Conservation (phyloP, 208 protist genomes). For the Herpetomonas tarakana region DNA sequence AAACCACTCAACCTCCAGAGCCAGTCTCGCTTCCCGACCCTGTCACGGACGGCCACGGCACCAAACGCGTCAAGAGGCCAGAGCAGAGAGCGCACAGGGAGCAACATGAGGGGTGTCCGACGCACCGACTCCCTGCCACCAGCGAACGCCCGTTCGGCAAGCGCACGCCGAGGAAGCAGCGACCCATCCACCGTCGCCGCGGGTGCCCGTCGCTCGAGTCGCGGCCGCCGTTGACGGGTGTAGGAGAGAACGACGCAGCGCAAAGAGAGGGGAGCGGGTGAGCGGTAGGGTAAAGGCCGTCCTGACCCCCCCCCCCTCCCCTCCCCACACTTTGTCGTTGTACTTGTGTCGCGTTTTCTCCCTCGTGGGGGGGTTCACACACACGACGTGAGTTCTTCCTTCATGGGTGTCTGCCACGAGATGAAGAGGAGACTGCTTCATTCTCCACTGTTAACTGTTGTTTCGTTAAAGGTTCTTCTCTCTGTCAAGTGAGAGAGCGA, state of each 20-base stretch:
- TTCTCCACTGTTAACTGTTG: no score
- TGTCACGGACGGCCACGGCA: constrained; percentile 46
- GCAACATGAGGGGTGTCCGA: constrained; percentile 19
- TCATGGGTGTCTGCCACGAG: no score
- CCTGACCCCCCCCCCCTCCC: background rate
- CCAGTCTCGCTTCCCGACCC: constrained; percentile 52
- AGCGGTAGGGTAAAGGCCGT: background rate
- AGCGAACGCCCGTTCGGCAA: constrained; percentile 28
- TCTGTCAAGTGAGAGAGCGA: no score
- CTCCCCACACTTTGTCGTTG: no score
- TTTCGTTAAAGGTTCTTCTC: no score
- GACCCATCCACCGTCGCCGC: background rate
- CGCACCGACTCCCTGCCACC: constrained; percentile 51
- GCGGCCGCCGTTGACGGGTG: constrained; percentile 19
- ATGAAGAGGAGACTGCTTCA: no score
- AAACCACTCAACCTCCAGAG: constrained; percentile 45
- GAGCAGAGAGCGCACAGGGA: constrained; percentile 33
- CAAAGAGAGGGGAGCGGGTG: background rate
- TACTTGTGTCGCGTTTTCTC: no score
- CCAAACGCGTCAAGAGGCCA: constrained; percentile 32
- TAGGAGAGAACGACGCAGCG: background rate
- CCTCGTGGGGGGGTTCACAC: no score
- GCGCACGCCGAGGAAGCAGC: constrained; percentile 25
- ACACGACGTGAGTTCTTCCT: no score
- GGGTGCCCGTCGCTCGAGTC: constrained; percentile 12